Percentiles rank a stretch among this genome's conserved stretches.
These are phyloP conservation scores for Thymus quinquecostatus DNA, from an alignment of 257 asterid genomes.

Conservation along the genomic window DNA sequence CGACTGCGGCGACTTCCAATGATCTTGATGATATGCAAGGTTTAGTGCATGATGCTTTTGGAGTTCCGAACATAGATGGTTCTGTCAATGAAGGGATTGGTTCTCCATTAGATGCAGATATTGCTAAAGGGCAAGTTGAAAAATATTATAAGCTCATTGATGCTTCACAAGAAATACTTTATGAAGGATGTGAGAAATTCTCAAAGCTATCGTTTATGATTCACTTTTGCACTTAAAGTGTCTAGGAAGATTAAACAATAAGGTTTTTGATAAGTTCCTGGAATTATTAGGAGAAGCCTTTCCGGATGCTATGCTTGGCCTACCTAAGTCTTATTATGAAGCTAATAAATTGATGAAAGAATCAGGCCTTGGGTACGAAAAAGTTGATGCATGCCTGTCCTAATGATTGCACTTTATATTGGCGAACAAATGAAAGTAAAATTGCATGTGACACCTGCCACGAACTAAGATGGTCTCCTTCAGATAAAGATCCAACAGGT, in stretches of 20 bases:
- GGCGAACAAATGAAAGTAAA: too few relatives aligned
- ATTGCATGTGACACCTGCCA: background rate
- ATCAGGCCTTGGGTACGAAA: too few relatives aligned
- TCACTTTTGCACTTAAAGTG: background rate
- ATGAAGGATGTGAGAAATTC: constrained; percentile 10
- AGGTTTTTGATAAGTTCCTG: too few relatives aligned
- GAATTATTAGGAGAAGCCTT: too few relatives aligned
- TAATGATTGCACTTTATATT: too few relatives aligned
- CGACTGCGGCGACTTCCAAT: background rate
- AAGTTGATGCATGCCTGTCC: background rate
- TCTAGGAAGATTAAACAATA: too few relatives aligned
- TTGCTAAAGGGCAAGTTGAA: background rate
- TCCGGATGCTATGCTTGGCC: too few relatives aligned
- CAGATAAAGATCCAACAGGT: background rate
- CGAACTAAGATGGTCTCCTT: background rate
- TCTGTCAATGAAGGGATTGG: too few relatives aligned
- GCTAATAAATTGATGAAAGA: too few relatives aligned
- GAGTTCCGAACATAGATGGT: background rate
- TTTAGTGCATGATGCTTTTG: background rate
- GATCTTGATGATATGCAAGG: background rate
- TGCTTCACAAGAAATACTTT: background rate
- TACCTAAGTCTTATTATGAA: too few relatives aligned
- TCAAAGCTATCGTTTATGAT: background rate
- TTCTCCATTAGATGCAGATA: too few relatives aligned
- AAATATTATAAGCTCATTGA: background rate